Percentiles rank a stretch among this genome's conserved stretches.
These are phyloP conservation scores for Xanthoconium purpureum DNA, from an alignment of 768 basidiomycete species.

Conservation along the genomic window DNA sequence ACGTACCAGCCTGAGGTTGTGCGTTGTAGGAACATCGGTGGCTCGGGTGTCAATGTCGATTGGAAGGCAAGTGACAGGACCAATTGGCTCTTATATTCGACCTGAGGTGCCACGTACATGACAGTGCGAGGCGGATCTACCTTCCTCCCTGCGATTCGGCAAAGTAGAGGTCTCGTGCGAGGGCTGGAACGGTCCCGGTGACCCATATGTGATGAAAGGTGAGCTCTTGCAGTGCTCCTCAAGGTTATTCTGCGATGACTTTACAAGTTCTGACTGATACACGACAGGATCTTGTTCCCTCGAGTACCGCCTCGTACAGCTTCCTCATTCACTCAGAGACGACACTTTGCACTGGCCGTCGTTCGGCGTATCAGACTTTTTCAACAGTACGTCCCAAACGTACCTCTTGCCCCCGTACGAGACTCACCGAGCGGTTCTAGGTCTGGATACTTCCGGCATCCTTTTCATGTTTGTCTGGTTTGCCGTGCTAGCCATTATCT, in stretches of 20 bases:
- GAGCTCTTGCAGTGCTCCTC: constrained; percentile 8
- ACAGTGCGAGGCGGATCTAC: constrained; percentile 89
- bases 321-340: constrained; percentile 42
- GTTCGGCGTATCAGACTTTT: constrained; percentile 11
- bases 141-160: constrained; percentile 78
- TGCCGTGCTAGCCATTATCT: constrained; percentile 46
- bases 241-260: neutral
- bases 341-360: constrained; percentile 12
- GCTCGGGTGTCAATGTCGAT: constrained; percentile 74
- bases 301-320: constrained; percentile 75
- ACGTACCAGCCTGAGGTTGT: constrained; percentile 81
- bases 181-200: constrained; percentile 82
- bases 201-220: constrained; percentile 86
- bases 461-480: constrained; percentile 60
- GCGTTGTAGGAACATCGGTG: constrained; percentile 79
- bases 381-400: constrained; percentile 19
- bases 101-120: constrained; percentile 7
- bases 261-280: neutral
- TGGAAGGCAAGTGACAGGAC: constrained; percentile 67
- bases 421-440: constrained; percentile 29
- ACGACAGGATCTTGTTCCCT: constrained; percentile 78
- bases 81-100: constrained; percentile 1
- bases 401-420: neutral
- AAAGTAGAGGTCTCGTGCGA: constrained; percentile 86
- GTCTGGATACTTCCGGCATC: constrained; percentile 43